Conservation (phyloP, 495 filamentous ascomycete species). For the Neurospora sp. region DNA sequence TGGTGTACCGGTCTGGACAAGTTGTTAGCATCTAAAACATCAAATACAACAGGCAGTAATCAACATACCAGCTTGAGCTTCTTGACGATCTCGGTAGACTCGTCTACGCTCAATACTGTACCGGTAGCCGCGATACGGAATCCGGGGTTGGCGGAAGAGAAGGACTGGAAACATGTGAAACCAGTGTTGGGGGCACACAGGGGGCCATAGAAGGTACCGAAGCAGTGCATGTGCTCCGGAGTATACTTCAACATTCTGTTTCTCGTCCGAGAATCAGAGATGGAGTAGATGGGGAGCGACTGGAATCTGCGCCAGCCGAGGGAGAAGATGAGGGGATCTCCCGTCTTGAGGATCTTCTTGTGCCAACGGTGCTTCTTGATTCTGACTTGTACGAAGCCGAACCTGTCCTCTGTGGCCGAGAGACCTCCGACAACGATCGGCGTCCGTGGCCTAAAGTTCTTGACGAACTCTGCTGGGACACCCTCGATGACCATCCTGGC, state of each 20-base stretch:
- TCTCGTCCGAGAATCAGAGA: conserved; percentile 81
- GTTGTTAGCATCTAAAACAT: conserved; percentile 1
- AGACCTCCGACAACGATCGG: conserved; percentile 87
- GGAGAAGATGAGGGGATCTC: conserved; percentile 93
- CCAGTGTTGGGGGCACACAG: conserved; percentile 91
- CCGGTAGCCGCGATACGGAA: conserved; percentile 94
- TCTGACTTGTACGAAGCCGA: conserved; percentile 87
- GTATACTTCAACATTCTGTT: conserved; percentile 96
- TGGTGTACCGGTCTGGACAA: conserved; percentile 37
- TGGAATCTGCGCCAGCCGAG: conserved; percentile 97
- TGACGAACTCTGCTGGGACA: conserved; percentile 84
- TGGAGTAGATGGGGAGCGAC: conserved; percentile 83
- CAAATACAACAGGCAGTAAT: background rate
- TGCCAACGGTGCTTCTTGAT: conserved; percentile 98
- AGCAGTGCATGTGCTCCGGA: conserved; percentile 89
- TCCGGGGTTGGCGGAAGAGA: conserved; percentile 77
- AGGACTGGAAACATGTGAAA: conserved; percentile 86
- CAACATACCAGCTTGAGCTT: conserved; percentile 71
- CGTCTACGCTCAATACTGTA: conserved; percentile 84
- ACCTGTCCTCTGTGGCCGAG: conserved; percentile 84
- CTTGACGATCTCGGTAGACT: conserved; percentile 93
- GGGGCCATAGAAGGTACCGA: conserved; percentile 88
- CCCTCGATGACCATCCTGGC: conserved; percentile 79
- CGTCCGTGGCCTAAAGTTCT: conserved; percentile 73
- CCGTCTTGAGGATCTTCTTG: conserved; percentile 96